Base-by-base conservation (phyloP, 768 basidiomycete genomes). In the Podaxis sp. region DNA sequence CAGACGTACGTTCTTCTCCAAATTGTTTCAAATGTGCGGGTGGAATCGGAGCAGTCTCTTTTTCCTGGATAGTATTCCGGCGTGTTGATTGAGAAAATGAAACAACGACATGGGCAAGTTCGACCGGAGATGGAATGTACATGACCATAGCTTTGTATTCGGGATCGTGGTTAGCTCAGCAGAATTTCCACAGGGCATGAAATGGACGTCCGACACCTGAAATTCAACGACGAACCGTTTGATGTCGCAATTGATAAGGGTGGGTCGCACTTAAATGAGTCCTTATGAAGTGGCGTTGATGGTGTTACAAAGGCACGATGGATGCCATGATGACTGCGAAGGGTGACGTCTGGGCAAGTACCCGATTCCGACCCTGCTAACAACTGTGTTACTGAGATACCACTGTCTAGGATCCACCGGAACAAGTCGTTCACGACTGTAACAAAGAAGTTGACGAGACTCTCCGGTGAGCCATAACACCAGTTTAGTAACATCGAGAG, bases 241-340 rank as follows among this genome's bases (percentile, higher is more conserved):
- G 91, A 95, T 67, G 77, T 95, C 51, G 91, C 84, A 0, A 87
- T 95, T 53, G 93, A 95, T 73, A 95, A 95, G 82, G 91, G 78
- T 74, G 13, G 47, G 60, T 14, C 23, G n/a, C 9, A 32, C 32
- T 32, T 32, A 27, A 27, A 16, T 7, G 16, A 16, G 10, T 16
- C n/a, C 37, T 14, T 7, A 5, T 7, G 13, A n/a, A 44, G 5
- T 7, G 6, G 27, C 27, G 40, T 28, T 59, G 18, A 48, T 21
- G 21, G 50, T 3, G 27, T 37, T 18, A 2, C 4, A 40, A 32
- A 78, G 77, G 90, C 14, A 93, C 91, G 1, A 92, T 94, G 90
- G 92, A 94, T 69, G 90, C 91, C 2, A 89, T 94, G 88, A 86
- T 93, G 86, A 86, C 92, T 0, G 77, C 83, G 0, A 90, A 90